These are phyloP conservation scores for Usnea hakonensis DNA, from an alignment of 495 filamentous ascomycete species.

Conservation along the genomic window DNA sequence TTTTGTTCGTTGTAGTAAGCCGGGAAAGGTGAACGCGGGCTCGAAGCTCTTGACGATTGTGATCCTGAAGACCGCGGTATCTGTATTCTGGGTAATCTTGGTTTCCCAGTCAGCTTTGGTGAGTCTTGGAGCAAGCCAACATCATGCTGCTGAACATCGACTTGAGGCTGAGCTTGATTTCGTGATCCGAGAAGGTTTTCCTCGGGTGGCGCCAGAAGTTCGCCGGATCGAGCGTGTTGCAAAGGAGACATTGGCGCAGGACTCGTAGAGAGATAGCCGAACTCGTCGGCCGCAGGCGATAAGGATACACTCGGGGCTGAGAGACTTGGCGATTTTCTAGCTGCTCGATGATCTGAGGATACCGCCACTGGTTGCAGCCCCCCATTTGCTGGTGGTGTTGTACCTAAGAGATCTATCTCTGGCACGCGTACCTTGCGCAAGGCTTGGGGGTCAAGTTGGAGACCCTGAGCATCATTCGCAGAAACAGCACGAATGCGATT, in stretches of 20 bases:
- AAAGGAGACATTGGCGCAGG: conserved; percentile 19
- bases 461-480: conserved; percentile 49
- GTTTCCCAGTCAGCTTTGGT: conserved; percentile 5
- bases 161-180: conserved; percentile 1
- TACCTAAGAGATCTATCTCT: conserved; percentile 18
- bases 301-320: conserved; percentile 16
- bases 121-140: conserved; percentile 7
- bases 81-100: conserved; percentile 14
- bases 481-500: conserved; percentile 54
- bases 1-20: conserved; percentile 40
- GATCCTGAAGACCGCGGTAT: conserved; percentile 19
- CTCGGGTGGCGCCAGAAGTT: conserved; percentile 22
- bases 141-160: conserved; percentile 1
- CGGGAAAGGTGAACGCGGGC: conserved; percentile 43
- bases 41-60: conserved; percentile 23
- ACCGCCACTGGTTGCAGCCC: background rate
- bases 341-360: conserved; percentile 5
- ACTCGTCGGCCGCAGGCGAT: conserved; percentile 14
- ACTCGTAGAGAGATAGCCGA: conserved; percentile 21
- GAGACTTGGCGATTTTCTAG: conserved; percentile 12
- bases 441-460: conserved; percentile 36
- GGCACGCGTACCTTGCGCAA: conserved; percentile 22
- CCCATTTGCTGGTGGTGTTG: conserved; percentile 15
- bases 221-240: conserved; percentile 8
- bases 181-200: conserved; percentile 3